Base-by-base conservation (phyloP, 2,329 filamentous ascomycete genomes). In the Xylariaceae sp. region DNA sequence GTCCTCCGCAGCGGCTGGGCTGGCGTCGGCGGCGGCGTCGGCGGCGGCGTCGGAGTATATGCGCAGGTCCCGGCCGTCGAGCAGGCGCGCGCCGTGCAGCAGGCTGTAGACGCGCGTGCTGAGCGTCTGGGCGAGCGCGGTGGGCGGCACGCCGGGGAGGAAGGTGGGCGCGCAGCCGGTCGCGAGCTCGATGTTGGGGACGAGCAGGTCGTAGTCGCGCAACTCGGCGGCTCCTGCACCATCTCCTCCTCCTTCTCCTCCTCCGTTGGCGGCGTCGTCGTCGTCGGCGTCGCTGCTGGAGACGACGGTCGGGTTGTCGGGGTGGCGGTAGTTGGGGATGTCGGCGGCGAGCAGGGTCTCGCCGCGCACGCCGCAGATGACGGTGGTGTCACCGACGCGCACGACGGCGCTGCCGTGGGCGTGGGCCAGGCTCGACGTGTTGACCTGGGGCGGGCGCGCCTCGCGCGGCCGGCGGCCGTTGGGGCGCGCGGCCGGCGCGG, bases 181-280 rank as follows among this genome's bases (percentile, higher is more conserved):
- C 21, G 82, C 83, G 19, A 98, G 67, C 55, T 95, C 92, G 35
- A 98, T 76, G 54, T 98, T 98, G 2, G 92, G 90, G 2, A 98
- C 89, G 3, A 98, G 65, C 11, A 98, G 65, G 50, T 86, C 79
- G 52, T 77, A 72, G 36, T 77, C 73, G 39, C 63, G 65, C 35
- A 77, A 61, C 56, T 76, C 77, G 42, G 47, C 52, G 46, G 47
- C 52, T 49, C 44, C 15, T 15, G 8, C 9, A 9, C 25, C 9
- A 7, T 13, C 25, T 28, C 25, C 14, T 28, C 25, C 14, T 28
- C 25, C 14, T 28, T 15, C 14, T 28, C 27, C 57, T 48, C 45
- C 46, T 32, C 42, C 49, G 33, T 39, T 37, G 51, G 52, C 42
- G 49, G 50, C 32, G 42, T 44, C 44, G 55, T 24, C 3, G 33